These are phyloP conservation scores for Sporothrix brunneoviolacea DNA, from an alignment of 2,329 filamentous ascomycete species.

Conservation along the genomic window DNA sequence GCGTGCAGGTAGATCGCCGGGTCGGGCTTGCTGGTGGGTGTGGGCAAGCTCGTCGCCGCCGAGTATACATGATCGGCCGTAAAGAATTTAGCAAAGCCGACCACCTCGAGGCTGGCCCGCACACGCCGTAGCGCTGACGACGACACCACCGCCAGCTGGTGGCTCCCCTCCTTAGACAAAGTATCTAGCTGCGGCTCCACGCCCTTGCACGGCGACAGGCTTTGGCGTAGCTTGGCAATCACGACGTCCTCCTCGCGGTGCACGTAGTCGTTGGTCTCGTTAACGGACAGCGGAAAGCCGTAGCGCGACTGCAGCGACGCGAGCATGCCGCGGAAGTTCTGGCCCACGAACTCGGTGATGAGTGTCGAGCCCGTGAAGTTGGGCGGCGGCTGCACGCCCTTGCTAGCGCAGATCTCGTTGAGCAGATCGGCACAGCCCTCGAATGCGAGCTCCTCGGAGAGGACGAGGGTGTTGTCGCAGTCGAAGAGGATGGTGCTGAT, in stretches of 20 bases:
- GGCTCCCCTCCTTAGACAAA: conserved; percentile 54
- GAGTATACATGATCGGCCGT: conserved; percentile 66
- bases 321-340: conserved; percentile 94
- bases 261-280: conserved; percentile 69
- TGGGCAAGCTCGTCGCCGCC: conserved; percentile 69
- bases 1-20: conserved; percentile 81
- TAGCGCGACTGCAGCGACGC: conserved; percentile 66
- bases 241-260: conserved; percentile 73
- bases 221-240: conserved; percentile 67
- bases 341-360: conserved; percentile 81
- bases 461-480: conserved; percentile 86
- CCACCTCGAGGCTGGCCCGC: conserved; percentile 69
- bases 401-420: conserved; percentile 72
- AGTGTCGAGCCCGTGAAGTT: conserved; percentile 70
- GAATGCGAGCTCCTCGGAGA: conserved; percentile 85
- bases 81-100: conserved; percentile 75
- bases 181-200: conserved; percentile 61
- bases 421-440: conserved; percentile 84
- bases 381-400: conserved; percentile 46
- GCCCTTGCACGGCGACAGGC: conserved; percentile 61
- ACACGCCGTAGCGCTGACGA: conserved; percentile 75
- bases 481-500: conserved; percentile 70
- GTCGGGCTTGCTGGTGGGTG: conserved; percentile 85
- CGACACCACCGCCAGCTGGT: conserved; percentile 73
- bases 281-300: conserved; percentile 60